Evolutionary conservation across 345 rosid genomes (phyloP), one percentile per base, ranked within the genome.

Genomic region (Brassica cretica): DNA sequence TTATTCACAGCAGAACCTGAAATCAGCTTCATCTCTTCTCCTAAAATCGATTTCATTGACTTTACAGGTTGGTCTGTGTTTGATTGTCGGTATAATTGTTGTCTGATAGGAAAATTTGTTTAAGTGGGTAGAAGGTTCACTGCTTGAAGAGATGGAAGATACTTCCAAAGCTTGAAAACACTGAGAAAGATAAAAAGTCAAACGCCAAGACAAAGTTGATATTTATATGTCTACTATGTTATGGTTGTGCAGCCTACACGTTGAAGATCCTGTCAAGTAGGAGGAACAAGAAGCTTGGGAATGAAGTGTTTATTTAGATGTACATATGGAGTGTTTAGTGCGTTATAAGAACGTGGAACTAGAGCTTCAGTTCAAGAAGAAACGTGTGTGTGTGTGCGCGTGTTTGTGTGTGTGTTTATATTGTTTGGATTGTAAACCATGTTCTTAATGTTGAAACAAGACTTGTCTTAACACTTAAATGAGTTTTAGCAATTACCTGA

Each of bases 201-300:
- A 27, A 27, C 53, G 35, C 55, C 37, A 33, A 33, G 37, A 33
- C 37, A 33, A 33, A 33, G 37, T 33, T 33, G 37, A 33, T 33
- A 33, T 33, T 67, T 61, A 65, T 41, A 44, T 58, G 19, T 58
- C 0, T 32, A 19, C 1, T 30, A 21, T 61, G 33, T 5, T 70
- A 16, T 5, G 37, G 58, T 73, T 78, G 27, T 79, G 66, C 74
- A 79, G 82, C 78, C 82, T 68, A 60, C 78, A 61, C 74, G 78
- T 68, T 73, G 74, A 73, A 73, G 61, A 73, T 46, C 39, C 12
- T 18, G 30, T 73, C 46, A 14, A 73, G 60, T 73, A 68, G 29
- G 70, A 61, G 51, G 74, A 79, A 68, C 29, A 67, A 68, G 66
- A 55, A 68, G 66, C 62, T 73, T 25, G 41, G 59, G 53, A 71